phyloP scores from a whole-genome alignment of 179 eudicot genomes.

The Amaranthus tricolor region DNA sequence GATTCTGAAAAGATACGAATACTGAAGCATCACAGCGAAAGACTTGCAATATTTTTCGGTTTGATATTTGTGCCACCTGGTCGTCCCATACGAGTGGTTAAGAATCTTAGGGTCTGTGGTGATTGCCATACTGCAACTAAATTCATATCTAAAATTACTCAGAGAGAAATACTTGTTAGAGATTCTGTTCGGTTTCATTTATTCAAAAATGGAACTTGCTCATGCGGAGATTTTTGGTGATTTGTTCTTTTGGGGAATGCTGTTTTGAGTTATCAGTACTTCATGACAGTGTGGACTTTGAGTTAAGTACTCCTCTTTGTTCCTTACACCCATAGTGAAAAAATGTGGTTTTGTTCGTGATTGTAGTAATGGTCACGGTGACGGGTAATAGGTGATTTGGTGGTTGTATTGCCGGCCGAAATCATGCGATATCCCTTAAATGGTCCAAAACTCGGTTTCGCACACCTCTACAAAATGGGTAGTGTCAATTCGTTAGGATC shows the following conservation, averaged over 20 bases:
- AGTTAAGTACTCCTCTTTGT: not conserved
- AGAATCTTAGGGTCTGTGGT: conserved; percentile 87
- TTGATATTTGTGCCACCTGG: conserved; percentile 68
- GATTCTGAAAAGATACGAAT: conserved; percentile 71
- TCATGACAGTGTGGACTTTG: not conserved
- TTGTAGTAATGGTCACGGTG: no score
- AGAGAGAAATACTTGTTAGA: conserved; percentile 90
- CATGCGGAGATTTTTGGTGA: conserved; percentile 99
- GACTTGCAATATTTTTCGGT: conserved; percentile 93
- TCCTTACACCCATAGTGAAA: not conserved
- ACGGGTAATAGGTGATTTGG: no score
- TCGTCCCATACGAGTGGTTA: conserved; percentile 69
- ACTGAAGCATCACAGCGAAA: conserved; percentile 86
- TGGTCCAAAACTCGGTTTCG: no score
- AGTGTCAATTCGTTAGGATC: no score
- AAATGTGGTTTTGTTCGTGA: no score
- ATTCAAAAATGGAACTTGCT: conserved; percentile 88
- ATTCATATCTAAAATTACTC: conserved; percentile 76
- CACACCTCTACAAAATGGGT: no score
- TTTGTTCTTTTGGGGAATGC: not conserved
- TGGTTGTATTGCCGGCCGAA: no score
- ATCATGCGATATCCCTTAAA: no score
- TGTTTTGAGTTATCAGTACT: not conserved
- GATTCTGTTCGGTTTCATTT: conserved; percentile 90
- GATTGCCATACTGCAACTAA: conserved; percentile 93